Evolutionary conservation across 1,284 basidiomycete species (phyloP).

Genomic region (Cystobasidium sp.): DNA sequence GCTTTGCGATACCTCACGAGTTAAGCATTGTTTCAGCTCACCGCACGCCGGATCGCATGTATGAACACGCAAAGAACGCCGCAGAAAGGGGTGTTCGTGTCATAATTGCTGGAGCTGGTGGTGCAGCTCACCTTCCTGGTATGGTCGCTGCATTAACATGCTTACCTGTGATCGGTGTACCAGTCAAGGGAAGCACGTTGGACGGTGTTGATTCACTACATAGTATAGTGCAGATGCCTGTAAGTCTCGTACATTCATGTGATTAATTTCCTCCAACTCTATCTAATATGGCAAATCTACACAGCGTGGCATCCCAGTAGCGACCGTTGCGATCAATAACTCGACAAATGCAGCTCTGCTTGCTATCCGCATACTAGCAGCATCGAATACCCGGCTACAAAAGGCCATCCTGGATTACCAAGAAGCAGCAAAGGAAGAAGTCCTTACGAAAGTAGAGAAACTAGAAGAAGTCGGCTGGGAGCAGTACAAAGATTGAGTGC

Average conservation of each 20-base stretch:
- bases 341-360: conserved; percentile 90
- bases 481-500: conserved; percentile 63
- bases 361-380: conserved; percentile 83
- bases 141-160: conserved; percentile 96
- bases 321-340: conserved; percentile 97
- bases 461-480: conserved; percentile 85
- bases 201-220: conserved; percentile 96
- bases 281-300: not conserved
- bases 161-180: conserved; percentile 93
- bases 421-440: conserved; percentile 75
- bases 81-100: conserved; percentile 72
- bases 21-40: conserved; percentile 96
- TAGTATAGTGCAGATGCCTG: conserved; percentile 99
- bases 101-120: conserved; percentile 94
- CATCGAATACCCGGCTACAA: conserved; percentile 71
- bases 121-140: conserved; percentile 94
- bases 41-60: conserved; percentile 85
- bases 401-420: conserved; percentile 77
- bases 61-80: conserved; percentile 80
- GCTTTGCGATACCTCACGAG: conserved; percentile 86
- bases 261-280: not conserved
- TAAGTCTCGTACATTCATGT: conserved; percentile 60
- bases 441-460: conserved; percentile 78
- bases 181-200: conserved; percentile 89
- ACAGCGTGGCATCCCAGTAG: conserved; percentile 92